Conservation (phyloP, 2,329 filamentous ascomycete species). For the Cladophialophora bantiana region DNA sequence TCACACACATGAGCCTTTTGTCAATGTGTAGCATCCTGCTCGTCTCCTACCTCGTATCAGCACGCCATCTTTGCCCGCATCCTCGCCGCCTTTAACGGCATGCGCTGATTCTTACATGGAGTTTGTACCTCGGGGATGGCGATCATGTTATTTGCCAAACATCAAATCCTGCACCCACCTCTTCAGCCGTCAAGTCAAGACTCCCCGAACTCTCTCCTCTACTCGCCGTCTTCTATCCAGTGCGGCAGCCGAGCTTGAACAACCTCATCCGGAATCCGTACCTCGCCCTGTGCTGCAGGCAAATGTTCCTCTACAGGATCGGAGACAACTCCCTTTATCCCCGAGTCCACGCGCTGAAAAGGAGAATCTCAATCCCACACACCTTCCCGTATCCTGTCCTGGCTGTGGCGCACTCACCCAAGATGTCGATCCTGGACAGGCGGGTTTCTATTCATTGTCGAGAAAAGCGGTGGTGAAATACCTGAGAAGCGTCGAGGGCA, state of each 20-base stretch:
- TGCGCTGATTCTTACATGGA: conserved; percentile 14
- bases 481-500: conserved; percentile 22
- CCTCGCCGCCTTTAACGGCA: not conserved
- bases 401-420: conserved; percentile 69
- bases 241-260: conserved; percentile 6
- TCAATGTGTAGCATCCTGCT: no score
- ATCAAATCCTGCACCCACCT: not conserved
- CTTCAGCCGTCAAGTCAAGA: not conserved
- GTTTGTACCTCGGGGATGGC: not conserved
- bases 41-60: not conserved
- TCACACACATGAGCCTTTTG: no score
- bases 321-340: not conserved
- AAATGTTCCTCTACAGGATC: not conserved
- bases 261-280: not conserved
- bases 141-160: not conserved
- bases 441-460: conserved; percentile 64
- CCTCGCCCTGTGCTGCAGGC: conserved; percentile 6
- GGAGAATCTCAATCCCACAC: not conserved
- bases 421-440: conserved; percentile 59
- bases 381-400: conserved; percentile 63
- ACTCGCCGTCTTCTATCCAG: conserved; percentile 1
- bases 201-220: not conserved
- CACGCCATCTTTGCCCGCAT: not conserved
- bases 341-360: not conserved
- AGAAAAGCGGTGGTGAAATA: conserved; percentile 56